Evolutionary conservation across 768 basidiomycete genomes (phyloP).

Genomic region (Tricholoma hemisulphureum): DNA sequence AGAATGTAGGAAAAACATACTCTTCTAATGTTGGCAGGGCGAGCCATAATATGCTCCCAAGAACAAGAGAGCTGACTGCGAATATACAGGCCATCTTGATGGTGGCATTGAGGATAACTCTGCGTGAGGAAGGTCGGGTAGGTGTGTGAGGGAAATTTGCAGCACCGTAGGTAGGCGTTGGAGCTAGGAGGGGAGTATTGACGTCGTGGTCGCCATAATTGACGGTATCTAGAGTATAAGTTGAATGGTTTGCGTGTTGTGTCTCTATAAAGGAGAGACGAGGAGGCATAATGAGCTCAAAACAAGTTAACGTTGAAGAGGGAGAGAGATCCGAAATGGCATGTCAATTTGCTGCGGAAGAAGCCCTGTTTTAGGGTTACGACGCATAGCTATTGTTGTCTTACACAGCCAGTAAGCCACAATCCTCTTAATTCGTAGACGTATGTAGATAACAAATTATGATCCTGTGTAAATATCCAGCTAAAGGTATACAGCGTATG

Average conservation of each 20-base stretch:
- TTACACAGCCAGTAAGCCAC: too few relatives aligned
- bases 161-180: constrained; percentile 52
- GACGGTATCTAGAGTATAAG: constrained; percentile 68
- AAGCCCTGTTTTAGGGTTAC: constrained; percentile 19
- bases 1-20: constrained; percentile 43
- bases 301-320: too few relatives aligned
- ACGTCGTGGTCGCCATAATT: constrained; percentile 34
- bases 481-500: constrained; percentile 66
- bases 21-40: constrained; percentile 77
- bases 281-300: constrained; percentile 20
- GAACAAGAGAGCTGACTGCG: constrained; percentile 59
- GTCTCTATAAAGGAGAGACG: constrained; percentile 20
- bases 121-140: constrained; percentile 43
- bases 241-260: constrained; percentile 29
- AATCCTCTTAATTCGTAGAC: too few relatives aligned
- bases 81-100: constrained; percentile 85
- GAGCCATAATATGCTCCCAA: constrained; percentile 78
- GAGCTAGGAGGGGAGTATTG: constrained; percentile 42
- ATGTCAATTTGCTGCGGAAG: background rate
- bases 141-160: constrained; percentile 40
- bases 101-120: constrained; percentile 74
- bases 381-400: background rate
- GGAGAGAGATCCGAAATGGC: background rate
- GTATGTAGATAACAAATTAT: too few relatives aligned
- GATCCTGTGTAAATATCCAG: too few relatives aligned